Evolutionary conservation across 2,329 filamentous ascomycete species (phyloP), one percentile per base, ranked within the genome.

Genomic region (Chrysoporthe cubensis): DNA sequence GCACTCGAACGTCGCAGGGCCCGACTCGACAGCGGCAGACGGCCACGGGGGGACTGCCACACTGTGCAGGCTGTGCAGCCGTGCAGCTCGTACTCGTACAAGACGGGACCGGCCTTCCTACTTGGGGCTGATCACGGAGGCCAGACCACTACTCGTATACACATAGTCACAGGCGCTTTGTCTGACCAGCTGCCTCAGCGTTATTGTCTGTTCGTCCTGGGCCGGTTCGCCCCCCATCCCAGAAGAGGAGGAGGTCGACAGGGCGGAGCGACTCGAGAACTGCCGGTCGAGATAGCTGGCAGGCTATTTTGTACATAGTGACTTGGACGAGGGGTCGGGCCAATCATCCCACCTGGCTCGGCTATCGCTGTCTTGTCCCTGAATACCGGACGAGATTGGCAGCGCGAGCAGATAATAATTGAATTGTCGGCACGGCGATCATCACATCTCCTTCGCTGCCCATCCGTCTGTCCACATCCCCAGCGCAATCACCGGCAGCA

Each of bases 81-180:
- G 14, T 32, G 9, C 9, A 40, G 50, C 50, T 32, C 16, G 50
- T 54, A 50, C 42, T 21, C 18, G 44, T 54, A 63, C 67, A 14
- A 16, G 14, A 54, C 11, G 50, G 21, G 50, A 26, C 26, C 26
- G 26, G 26, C 54, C 34, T 57, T 57, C 54, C 54, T 40, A 34
- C 54, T 57, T n/a, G 54, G 52, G 54, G 52, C 32, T 40, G 34
- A 57, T 57, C 54, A 37, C 34, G 50, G 50, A 54, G 50, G 32
- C 50, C 32, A 54, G 16, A 32, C 26, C 21, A 54, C 54, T 26
- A 26, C 26, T 2, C 26, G 26, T 26, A 26, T 26, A 26, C 26
- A 26, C 26, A 26, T 26, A 26, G 26, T 26, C 26, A 26, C 26
- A 26, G 26, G 26, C 26, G 26, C 26, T 26, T 26, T 57, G 32